Conservation (phyloP, 176 grass and related monocot species). For the Olyra latifolia region DNA sequence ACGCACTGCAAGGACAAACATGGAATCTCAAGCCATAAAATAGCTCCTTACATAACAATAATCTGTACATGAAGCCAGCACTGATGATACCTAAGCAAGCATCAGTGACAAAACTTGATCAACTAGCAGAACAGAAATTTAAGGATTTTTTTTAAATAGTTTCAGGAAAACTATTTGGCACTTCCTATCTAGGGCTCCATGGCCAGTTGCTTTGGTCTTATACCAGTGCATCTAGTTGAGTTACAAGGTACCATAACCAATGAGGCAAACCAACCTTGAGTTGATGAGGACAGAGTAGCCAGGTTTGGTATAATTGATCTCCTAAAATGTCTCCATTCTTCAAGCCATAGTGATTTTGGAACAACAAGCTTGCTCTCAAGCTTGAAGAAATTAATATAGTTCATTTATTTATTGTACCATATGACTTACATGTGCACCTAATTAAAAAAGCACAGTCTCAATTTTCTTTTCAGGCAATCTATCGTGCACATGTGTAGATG, state of each 20-base stretch:
- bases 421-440: not conserved
- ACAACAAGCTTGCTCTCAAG: not conserved
- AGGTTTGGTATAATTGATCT: not conserved
- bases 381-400: no score
- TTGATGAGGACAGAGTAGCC: not conserved
- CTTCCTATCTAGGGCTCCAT: not conserved
- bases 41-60: conserved; percentile 3
- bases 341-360: not conserved
- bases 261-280: not conserved
- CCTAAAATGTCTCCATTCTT: not conserved
- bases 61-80: not conserved
- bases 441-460: no score
- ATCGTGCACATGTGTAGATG: not conserved
- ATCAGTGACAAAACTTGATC: not conserved
- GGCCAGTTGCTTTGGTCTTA: not conserved
- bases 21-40: conserved; percentile 1
- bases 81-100: not conserved
- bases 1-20: conserved; percentile 55
- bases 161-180: not conserved
- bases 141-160: no score
- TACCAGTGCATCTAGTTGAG: not conserved
- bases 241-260: not conserved
- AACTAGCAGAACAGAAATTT: not conserved
- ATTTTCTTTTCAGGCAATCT: not conserved
- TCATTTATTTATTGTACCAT: not conserved